Percentiles rank a stretch among this genome's conserved stretches.
Evolutionary conservation across 306 rosid genomes (phyloP).

Genomic region (Glycine latifolia): DNA sequence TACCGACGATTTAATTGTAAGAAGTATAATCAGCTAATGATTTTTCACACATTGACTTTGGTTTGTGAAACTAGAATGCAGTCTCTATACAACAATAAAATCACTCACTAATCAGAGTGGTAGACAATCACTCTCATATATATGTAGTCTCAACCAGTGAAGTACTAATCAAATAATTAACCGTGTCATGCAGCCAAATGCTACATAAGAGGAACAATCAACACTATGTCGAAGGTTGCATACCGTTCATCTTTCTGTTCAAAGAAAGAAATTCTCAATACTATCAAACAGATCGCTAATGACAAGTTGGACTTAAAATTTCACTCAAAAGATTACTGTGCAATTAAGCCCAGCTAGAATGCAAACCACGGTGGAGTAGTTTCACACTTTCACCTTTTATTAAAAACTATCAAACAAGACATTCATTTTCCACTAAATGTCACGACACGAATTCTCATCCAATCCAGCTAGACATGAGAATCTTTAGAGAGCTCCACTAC

Average conservation of each 20-base stretch:
- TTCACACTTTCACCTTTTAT: no score
- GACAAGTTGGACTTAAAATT: no score
- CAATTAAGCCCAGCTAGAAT: no score
- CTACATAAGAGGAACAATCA: neutral
- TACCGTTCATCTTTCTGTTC: no score
- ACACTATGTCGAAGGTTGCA: neutral
- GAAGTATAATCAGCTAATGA: neutral
- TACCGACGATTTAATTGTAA: no score
- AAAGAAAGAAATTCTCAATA: no score
- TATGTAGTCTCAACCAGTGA: neutral
- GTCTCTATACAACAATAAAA: neutral
- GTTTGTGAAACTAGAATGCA: conserved; percentile 3
- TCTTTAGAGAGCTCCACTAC: conserved; percentile 7
- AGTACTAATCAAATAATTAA: neutral
- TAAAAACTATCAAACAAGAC: neutral
- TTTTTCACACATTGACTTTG: neutral
- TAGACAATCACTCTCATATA: conserved; percentile 4
- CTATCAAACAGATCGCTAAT: no score
- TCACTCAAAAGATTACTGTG: no score
- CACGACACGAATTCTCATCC: conserved; percentile 35
- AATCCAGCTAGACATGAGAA: conserved; percentile 32
- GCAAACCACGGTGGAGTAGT: no score
- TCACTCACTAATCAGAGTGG: neutral
- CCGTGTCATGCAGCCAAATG: neutral
- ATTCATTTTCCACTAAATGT: conserved; percentile 13